Evolutionary conservation across 805 yeast species (phyloP), one percentile per base, ranked within the genome.

Genomic region (Torulaspora quercuum): DNA sequence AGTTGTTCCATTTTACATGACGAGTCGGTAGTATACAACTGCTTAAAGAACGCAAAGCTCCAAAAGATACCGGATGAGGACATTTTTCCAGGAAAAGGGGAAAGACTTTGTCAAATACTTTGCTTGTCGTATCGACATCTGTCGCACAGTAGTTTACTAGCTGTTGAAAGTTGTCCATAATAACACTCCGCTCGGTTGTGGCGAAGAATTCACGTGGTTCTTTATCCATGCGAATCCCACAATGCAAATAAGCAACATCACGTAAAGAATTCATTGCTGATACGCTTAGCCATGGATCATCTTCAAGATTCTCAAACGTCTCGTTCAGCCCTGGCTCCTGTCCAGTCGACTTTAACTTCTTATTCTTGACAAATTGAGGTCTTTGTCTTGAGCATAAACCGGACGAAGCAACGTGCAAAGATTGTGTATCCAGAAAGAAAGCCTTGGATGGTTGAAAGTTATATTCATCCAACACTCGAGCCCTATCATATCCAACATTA

Each of bases 341-440:
- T 5, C 40, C 40, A 7, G 21, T 14, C 8, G 29, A 25, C 14
- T 25, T 10, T 2, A 23, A 27, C 29, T 45, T 56, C 39, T 42
- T 52, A 35, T 73, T 78, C 42, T 75, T 78, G 49, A 75, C 58
- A 84, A 92, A 92, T 11, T 73, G 69, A 0, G 87, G 82, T 43
- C 97, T 63, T 54, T 92, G 98, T 49, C 85, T 78, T 2, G 97
- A 85, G 57, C 96, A 86, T 75, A 92, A 81, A 0, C 99, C 99
- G 33, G 82, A 77, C 0, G 80, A 76, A 1, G 97, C 94, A 21
- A 89, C 77, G 61, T 92, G 99, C 12, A 92, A 64, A 1, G 97
- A 82, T 88, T 90, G 84, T 1, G 95, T 89, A 59, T 92, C 99
- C 40, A 94, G 47, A 52, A 68, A 92, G 60, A 87, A 88, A 1